phyloP scores from a whole-genome alignment of 2,329 filamentous ascomycete genomes.

The Paraphaeosphaeria sporulosa region DNA sequence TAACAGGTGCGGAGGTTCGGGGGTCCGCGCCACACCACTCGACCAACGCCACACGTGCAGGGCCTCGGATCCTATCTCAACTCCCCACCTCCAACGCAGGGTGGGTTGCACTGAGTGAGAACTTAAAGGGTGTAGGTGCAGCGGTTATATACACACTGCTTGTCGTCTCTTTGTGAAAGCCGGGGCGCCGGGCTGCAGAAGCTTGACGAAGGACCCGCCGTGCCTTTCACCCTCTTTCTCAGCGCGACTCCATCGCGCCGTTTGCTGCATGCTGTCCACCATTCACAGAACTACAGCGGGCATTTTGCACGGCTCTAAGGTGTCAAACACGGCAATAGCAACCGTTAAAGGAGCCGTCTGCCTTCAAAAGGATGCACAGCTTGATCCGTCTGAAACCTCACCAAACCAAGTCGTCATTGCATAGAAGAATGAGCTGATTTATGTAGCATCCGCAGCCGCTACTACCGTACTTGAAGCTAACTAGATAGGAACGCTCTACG shows the following conservation, averaged over 20 bases:
- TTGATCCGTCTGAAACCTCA: background rate
- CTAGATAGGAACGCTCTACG: too few relatives aligned
- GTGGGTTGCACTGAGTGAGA: background rate
- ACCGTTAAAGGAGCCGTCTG: background rate
- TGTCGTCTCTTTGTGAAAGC: background rate
- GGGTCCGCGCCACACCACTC: background rate
- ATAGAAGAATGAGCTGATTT: background rate
- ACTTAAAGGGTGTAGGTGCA: background rate
- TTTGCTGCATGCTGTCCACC: background rate
- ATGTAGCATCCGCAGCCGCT: too few relatives aligned
- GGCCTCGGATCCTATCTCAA: background rate
- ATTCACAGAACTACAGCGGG: background rate
- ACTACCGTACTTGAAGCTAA: too few relatives aligned
- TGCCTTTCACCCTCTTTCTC: constrained; percentile 6
- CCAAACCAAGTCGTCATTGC: background rate
- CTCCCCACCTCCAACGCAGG: background rate
- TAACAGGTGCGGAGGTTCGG: background rate
- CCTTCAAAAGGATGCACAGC: background rate
- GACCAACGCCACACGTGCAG: background rate
- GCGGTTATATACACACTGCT: background rate
- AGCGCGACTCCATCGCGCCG: background rate
- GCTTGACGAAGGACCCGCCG: background rate
- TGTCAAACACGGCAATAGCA: too few relatives aligned
- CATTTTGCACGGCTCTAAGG: too few relatives aligned
- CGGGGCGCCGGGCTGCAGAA: background rate